Conservation (phyloP, 768 basidiomycete species). For the Roridomyces roridus region DNA sequence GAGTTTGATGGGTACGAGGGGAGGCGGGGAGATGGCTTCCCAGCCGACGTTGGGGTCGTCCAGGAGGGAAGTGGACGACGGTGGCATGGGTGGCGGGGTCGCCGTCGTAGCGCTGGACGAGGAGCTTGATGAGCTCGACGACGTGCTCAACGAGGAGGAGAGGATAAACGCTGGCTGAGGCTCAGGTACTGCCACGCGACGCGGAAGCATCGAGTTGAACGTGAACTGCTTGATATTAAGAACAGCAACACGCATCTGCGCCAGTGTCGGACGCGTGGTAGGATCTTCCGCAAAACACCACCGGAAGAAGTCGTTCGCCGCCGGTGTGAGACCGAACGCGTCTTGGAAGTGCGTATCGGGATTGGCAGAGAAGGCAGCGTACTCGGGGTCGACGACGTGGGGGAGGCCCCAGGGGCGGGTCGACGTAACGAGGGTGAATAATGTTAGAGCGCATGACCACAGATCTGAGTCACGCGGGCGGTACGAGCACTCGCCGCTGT, state of each 20-base stretch:
- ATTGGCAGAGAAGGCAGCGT: conserved; percentile 2
- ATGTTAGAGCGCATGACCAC: neutral
- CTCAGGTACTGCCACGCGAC: neutral
- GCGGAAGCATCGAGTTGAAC: neutral
- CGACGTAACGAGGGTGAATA: neutral
- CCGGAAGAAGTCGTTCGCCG: too few species aligned
- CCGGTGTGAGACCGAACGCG: neutral
- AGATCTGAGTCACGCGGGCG: neutral
- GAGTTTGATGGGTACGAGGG: neutral
- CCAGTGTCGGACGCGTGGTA: neutral
- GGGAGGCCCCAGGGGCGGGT: neutral
- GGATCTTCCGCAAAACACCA: conserved; percentile 1
- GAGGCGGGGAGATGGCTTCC: neutral
- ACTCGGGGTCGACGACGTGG: neutral
- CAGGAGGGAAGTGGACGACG: neutral
- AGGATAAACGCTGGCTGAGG: neutral
- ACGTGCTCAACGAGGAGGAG: neutral
- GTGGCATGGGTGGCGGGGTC: neutral
- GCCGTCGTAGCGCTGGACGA: neutral
- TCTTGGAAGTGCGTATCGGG: neutral
- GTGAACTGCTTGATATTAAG: neutral
- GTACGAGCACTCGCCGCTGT: neutral
- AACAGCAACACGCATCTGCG: neutral
- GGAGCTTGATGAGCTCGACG: neutral
- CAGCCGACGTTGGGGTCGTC: neutral